Evolutionary conservation across 805 yeast genomes (phyloP).

Genomic region (Lachancea sp.): DNA sequence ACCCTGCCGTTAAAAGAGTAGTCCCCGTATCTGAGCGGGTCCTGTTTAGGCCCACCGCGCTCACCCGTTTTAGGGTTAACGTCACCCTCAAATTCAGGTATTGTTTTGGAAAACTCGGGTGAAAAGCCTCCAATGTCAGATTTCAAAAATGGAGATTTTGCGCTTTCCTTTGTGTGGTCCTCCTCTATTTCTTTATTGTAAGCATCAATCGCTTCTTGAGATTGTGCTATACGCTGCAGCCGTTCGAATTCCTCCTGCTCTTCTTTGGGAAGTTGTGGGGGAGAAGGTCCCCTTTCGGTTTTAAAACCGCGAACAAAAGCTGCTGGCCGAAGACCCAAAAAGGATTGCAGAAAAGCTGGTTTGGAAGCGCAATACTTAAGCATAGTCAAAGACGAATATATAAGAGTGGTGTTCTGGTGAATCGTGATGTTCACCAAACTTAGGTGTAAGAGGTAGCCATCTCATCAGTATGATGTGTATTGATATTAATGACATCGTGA

Average conservation of each 20-base stretch:
- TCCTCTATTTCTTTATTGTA: slow-evolving; percentile 46
- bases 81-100: slow-evolving; percentile 95
- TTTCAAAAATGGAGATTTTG: slow-evolving; percentile 34
- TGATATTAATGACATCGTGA: too few species aligned
- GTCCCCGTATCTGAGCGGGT: slow-evolving; percentile 85
- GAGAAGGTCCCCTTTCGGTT: slow-evolving; percentile 23
- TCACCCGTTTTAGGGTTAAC: slow-evolving; percentile 92
- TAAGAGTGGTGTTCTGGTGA: too few species aligned
- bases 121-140: slow-evolving; percentile 59
- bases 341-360: background rate
- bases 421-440: too few species aligned
- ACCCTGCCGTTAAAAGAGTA: slow-evolving; percentile 95
- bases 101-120: slow-evolving; percentile 65
- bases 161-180: slow-evolving; percentile 27
- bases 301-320: slow-evolving; percentile 1
- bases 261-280: slow-evolving; percentile 31
- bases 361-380: background rate
- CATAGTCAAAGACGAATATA: background rate
- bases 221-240: slow-evolving; percentile 71
- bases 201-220: slow-evolving; percentile 72
- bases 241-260: slow-evolving; percentile 76
- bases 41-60: slow-evolving; percentile 95
- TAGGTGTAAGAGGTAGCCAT: too few species aligned
- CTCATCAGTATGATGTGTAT: too few species aligned
- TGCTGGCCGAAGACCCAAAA: background rate